These are phyloP conservation scores for Centrapalus pauciflorus DNA, from an alignment of 129 eudicot genomes.

Conservation along the genomic window DNA sequence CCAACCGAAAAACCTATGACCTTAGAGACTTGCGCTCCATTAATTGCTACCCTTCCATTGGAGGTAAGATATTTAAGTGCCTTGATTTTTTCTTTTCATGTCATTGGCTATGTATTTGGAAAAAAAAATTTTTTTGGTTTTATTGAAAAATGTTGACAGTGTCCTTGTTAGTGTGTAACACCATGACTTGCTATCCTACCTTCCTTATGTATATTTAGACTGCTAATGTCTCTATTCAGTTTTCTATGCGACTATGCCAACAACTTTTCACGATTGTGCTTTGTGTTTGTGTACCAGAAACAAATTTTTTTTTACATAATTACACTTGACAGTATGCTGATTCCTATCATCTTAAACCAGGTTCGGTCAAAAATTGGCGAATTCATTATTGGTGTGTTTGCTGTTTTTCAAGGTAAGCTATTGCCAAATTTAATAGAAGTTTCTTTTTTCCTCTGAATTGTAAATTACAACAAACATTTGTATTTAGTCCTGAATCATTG, in stretches of 20 bases:
- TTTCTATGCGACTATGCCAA: too few relatives aligned
- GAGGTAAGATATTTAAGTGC: conserved; percentile 42
- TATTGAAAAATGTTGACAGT: too few relatives aligned
- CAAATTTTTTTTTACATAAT: too few relatives aligned
- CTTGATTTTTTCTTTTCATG: not conserved
- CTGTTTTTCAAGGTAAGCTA: conserved; percentile 64
- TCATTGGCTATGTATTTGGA: not conserved
- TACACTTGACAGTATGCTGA: not conserved
- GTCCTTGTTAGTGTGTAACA: not conserved
- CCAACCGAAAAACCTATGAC: conserved; percentile 71
- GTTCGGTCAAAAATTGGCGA: conserved; percentile 66
- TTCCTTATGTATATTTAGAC: not conserved
- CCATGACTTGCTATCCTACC: not conserved
- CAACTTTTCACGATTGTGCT: too few relatives aligned
- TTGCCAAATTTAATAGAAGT: not conserved
- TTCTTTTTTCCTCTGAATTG: not conserved
- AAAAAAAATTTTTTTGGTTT: too few relatives aligned
- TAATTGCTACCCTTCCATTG: conserved; percentile 83
- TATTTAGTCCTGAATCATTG: not conserved
- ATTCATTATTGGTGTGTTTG: conserved; percentile 54
- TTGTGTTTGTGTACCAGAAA: too few relatives aligned
- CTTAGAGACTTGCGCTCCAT: conserved; percentile 68
- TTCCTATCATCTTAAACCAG: conserved; percentile 29
- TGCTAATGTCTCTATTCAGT: too few relatives aligned
- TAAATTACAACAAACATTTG: not conserved